Conservation (phyloP, 441 rosid genomes). For the Hura crepitans region DNA sequence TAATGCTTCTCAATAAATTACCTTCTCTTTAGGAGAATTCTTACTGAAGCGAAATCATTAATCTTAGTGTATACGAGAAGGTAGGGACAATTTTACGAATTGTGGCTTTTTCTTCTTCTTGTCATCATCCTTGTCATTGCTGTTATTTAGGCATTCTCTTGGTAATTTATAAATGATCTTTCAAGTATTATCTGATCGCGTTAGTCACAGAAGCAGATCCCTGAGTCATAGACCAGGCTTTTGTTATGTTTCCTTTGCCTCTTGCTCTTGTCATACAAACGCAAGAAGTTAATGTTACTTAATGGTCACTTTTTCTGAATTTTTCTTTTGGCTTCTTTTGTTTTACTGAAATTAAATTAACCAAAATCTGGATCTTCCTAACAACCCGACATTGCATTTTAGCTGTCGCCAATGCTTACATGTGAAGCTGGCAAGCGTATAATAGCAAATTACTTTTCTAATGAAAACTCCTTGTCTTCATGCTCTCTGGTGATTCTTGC, state of each 20-base stretch:
- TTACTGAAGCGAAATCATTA: background rate
- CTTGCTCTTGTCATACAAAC: too few relatives aligned
- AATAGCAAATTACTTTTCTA: background rate
- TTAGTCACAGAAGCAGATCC: too few relatives aligned
- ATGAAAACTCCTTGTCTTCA: too few relatives aligned
- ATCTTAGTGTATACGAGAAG: background rate
- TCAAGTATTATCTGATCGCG: too few relatives aligned
- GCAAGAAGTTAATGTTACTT: too few relatives aligned
- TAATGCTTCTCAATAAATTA: background rate
- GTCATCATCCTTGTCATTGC: background rate
- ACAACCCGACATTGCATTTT: background rate
- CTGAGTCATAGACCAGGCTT: too few relatives aligned
- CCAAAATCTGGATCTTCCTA: background rate
- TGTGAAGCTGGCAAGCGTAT: background rate
- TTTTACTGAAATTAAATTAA: background rate
- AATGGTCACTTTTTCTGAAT: too few relatives aligned
- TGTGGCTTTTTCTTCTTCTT: background rate
- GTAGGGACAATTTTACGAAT: background rate
- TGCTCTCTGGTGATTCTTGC: too few relatives aligned
- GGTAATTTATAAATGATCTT: too few relatives aligned
- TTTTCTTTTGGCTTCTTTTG: background rate
- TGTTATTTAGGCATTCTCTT: background rate
- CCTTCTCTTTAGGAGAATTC: background rate
- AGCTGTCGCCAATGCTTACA: background rate
- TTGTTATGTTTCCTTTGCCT: too few relatives aligned